Evolutionary conservation across 208 protist species (phyloP), one percentile per base, ranked within the genome.

Genomic region (Vickermania spadyakhi): DNA sequence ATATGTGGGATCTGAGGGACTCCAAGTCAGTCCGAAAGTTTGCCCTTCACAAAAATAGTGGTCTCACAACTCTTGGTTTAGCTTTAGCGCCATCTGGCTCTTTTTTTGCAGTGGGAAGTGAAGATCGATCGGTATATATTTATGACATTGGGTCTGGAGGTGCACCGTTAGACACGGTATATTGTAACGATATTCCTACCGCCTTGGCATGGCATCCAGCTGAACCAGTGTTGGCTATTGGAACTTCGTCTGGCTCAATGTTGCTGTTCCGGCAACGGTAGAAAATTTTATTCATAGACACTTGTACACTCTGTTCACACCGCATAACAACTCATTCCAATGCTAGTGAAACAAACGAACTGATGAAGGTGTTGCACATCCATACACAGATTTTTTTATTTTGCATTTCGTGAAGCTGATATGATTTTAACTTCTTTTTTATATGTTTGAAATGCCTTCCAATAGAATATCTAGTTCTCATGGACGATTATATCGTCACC

Each of bases 401-500:
- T n/a, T n/a, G n/a, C n/a, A n/a, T n/a, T n/a, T n/a, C n/a, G n/a
- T n/a, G n/a, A n/a, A n/a, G n/a, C n/a, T n/a, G n/a, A n/a, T n/a
- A n/a, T n/a, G n/a, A n/a, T n/a, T n/a, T n/a, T n/a, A n/a, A n/a
- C n/a, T n/a, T n/a, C n/a, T n/a, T n/a, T n/a, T n/a, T n/a, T n/a
- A n/a, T n/a, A n/a, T n/a, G n/a, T n/a, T n/a, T n/a, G n/a, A n/a
- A n/a, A n/a, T n/a, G n/a, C n/a, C n/a, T n/a, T n/a, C n/a, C n/a
- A n/a, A n/a, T n/a, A n/a, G n/a, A n/a, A n/a, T n/a, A n/a, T n/a
- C n/a, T n/a, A n/a, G n/a, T n/a, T 45, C 36, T 45, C 18, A 96
- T 96, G 89, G 83, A 93, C 28, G 81, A 93, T 42, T 96, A 96
- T 58, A 71, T 52, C 3, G 58, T 86, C 2, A 70, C 69, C 52